These are phyloP conservation scores for Russula emetica DNA, from an alignment of 768 basidiomycete species.

Conservation along the genomic window DNA sequence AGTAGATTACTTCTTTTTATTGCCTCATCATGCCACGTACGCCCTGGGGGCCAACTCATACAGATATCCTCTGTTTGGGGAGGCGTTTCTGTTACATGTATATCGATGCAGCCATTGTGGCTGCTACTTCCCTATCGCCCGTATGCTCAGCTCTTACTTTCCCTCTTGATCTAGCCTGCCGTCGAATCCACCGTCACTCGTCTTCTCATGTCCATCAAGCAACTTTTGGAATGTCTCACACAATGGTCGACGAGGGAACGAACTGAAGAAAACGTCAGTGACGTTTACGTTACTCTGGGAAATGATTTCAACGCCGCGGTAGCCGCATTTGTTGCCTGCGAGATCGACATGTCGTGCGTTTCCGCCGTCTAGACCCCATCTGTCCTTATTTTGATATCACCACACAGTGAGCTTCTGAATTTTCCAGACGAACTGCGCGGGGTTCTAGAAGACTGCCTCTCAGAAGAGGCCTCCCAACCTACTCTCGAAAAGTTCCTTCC, in stretches of 20 bases:
- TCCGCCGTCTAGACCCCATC: neutral
- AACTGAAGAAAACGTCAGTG: slow-evolving; percentile 81
- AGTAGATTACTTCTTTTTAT: neutral
- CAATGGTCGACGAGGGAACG: slow-evolving; percentile 74
- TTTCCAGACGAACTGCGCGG: slow-evolving; percentile 87
- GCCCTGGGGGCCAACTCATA: neutral
- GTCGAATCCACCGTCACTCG: slow-evolving; percentile 91
- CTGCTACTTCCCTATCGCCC: too few relatives aligned
- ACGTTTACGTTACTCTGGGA: slow-evolving; percentile 93
- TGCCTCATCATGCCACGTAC: neutral
- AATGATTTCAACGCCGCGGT: slow-evolving; percentile 97
- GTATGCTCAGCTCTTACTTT: neutral
- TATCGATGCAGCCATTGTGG: neutral
- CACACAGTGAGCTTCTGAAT: slow-evolving; percentile 69
- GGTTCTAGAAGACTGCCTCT: slow-evolving; percentile 86
- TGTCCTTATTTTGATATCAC: slow-evolving; percentile 15
- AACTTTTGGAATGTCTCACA: slow-evolving; percentile 85
- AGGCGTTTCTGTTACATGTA: neutral
- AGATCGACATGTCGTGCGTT: slow-evolving; percentile 82
- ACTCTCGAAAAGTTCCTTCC: slow-evolving; percentile 89
- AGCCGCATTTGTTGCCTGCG: slow-evolving; percentile 76
- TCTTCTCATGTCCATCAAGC: slow-evolving; percentile 90
- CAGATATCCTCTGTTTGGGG: neutral
- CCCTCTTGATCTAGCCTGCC: slow-evolving; percentile 47
- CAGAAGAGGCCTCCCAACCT: slow-evolving; percentile 81